Evolutionary conservation across 768 basidiomycete species (phyloP), one percentile per base, ranked within the genome.

Genomic region (Vararia minispora): DNA sequence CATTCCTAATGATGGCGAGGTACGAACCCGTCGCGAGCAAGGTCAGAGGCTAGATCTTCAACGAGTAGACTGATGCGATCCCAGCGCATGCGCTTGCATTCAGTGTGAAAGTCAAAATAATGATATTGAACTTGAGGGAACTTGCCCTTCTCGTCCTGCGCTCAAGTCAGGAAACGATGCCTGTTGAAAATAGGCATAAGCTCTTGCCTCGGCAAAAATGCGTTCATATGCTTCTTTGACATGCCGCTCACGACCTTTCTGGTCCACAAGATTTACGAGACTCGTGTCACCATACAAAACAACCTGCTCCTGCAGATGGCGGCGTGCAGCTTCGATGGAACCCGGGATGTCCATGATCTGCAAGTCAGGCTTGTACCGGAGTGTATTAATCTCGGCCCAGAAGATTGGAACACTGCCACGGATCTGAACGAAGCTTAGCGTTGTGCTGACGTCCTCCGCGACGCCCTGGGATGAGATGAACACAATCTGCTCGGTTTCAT

Each of bases 31-130:
- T 87, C 70, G 40, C 63, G 64, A 28, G 65, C 58, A 24, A 91
- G 60, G 46, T 86, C 81, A 22, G 80, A 73, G 47, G 79, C 69
- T 35, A 97, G 55, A 39, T 69, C 66, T 45, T 89, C 86, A 30
- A 92, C 71, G 28, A 99, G 68, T 12, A 89, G 57, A 37, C 74
- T 74, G 46, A 99, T 87, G 32, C 91, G 75, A 55, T 99, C 89
- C 78, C 89, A 99, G 28, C 87, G 79, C 82, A 98, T 87, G 34
- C 84, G 70, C 54, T 76, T 84, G 67, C 92, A 97, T 58, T 98
- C 91, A 43, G 73, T 79, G 57, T 97, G 94, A 65, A 99, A 99
- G 54, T 99, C 95, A 51, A 97, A 99, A 62, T 97, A 95, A 46
- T 84, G 69, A 53, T 99, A 99, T 50, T 76, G 77, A 28, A 86